phyloP scores from a whole-genome alignment of 768 basidiomycete genomes.

The Mycena polygramma region DNA sequence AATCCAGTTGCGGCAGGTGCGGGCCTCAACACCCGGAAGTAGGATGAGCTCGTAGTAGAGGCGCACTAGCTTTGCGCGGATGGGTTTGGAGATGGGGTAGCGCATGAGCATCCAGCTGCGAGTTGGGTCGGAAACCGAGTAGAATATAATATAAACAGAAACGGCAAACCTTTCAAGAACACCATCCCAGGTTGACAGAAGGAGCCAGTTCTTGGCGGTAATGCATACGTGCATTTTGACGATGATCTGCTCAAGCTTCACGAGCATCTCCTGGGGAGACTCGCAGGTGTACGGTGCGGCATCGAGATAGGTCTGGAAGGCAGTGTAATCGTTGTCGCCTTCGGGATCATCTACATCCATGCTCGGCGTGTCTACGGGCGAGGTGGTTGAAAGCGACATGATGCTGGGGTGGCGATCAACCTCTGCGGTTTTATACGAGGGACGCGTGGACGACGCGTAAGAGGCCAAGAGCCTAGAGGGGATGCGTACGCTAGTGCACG shows the following conservation, averaged over 20 bases:
- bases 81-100: conserved; percentile 79
- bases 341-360: conserved; percentile 54
- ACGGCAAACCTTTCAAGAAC: conserved; percentile 77
- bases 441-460: conserved; percentile 15
- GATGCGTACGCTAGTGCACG: too few relatives aligned
- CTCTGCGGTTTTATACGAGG: conserved; percentile 11
- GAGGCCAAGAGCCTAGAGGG: too few relatives aligned
- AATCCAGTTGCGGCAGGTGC: conserved; percentile 79
- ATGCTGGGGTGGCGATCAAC: conserved; percentile 4
- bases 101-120: conserved; percentile 84
- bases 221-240: conserved; percentile 77
- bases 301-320: conserved; percentile 75
- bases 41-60: conserved; percentile 86
- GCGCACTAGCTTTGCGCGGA: conserved; percentile 78
- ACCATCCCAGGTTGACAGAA: conserved; percentile 83
- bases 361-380: conserved; percentile 36
- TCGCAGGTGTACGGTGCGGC: conserved; percentile 83
- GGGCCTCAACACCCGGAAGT: conserved; percentile 81
- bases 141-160: conserved; percentile 8
- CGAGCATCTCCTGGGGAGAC: conserved; percentile 77
- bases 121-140: conserved; percentile 7
- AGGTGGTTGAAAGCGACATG: conserved; percentile 26
- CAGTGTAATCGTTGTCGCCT: conserved; percentile 68
- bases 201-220: conserved; percentile 81
- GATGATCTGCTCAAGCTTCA: conserved; percentile 76